Conservation (phyloP, 495 filamentous ascomycete genomes). For the Darksidea phi region DNA sequence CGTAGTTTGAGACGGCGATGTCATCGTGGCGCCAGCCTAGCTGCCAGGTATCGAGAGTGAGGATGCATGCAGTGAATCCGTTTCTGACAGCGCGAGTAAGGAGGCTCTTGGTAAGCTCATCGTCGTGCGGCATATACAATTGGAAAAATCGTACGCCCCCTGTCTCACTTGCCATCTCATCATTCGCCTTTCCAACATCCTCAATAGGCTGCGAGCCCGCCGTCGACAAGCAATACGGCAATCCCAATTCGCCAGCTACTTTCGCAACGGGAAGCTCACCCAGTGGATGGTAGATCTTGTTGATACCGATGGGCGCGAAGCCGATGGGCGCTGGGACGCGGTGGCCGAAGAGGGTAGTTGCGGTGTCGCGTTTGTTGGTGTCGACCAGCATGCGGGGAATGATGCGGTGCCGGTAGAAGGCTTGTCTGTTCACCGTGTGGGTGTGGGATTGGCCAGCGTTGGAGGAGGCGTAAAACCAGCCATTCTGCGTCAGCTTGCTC, state of each 20-base stretch:
- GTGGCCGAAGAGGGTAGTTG: conserved; percentile 61
- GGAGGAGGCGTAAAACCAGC: conserved; percentile 63
- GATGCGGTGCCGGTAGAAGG: conserved; percentile 68
- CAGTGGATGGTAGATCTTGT: conserved; percentile 60
- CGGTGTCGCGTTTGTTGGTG: conserved; percentile 59
- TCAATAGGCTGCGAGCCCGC: conserved; percentile 64
- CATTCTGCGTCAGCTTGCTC: conserved; percentile 53
- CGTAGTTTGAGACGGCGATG: conserved; percentile 57
- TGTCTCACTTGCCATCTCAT: conserved; percentile 49
- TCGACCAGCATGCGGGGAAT: conserved; percentile 63
- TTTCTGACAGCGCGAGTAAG: conserved; percentile 53
- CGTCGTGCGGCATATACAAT: conserved; percentile 66
- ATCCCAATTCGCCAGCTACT: conserved; percentile 21
- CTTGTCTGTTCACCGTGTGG: conserved; percentile 64
- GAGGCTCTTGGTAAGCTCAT: conserved; percentile 57
- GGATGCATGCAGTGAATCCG: conserved; percentile 59
- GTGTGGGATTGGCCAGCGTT: conserved; percentile 66
- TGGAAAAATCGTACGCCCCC: conserved; percentile 55
- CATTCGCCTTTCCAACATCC: conserved; percentile 60
- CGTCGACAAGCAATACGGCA: conserved; percentile 42
- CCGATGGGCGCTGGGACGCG: conserved; percentile 59
- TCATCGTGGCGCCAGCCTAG: conserved; percentile 67
- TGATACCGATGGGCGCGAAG: conserved; percentile 67
- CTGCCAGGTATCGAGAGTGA: conserved; percentile 66
- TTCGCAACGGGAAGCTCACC: conserved; percentile 59